Evolutionary conservation across 331 rosid species (phyloP), one percentile per base, ranked within the genome.

Genomic region (Acacia concinna): DNA sequence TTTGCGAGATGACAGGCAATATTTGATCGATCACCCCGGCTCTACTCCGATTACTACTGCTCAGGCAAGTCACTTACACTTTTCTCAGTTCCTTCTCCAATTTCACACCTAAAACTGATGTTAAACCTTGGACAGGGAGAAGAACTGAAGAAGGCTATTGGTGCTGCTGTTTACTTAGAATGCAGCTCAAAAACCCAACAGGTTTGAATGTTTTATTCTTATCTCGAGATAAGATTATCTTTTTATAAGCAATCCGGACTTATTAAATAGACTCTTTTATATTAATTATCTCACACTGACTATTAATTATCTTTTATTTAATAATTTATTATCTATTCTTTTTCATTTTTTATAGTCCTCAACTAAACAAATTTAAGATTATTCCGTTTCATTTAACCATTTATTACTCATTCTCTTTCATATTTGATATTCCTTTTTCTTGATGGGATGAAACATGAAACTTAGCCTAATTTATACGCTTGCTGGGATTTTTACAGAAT

Each of bases 151-250:
- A 94, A 90, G 81, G 86, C 93, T 73, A 94, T 94, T 78, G 98
- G 98, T 83, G 97, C 97, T 62, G 94, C 94, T 43, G 91, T 84
- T 21, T 94, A 94, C 87, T 69, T 94, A 80, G 98, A 94, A 80
- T 94, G 98, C 90, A 94, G 98, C 90, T 92, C 98, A 51, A 94
- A 94, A 85, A 92, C 97, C 70, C 98, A 94, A 71, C 97, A 92
- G 97, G 98, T 91, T 82, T 25, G 51, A 4, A 74, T 69, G 64
- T 67, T 56, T 10, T 75, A 51, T 74, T 23, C 41, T 25, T 43
- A 27, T 21, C 43, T 59, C 63, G 23, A 21, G 25, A 83, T 44
- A 69, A 68, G 74, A n/a, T n/a, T n/a, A n/a, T n/a, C 74, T 18
- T 68, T 74, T 52, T 13, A n/a, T n/a, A n/a, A n/a, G n/a, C n/a